Conservation (phyloP, 176 grass and related monocot species). For the Bolboschoenus planiculmis region DNA sequence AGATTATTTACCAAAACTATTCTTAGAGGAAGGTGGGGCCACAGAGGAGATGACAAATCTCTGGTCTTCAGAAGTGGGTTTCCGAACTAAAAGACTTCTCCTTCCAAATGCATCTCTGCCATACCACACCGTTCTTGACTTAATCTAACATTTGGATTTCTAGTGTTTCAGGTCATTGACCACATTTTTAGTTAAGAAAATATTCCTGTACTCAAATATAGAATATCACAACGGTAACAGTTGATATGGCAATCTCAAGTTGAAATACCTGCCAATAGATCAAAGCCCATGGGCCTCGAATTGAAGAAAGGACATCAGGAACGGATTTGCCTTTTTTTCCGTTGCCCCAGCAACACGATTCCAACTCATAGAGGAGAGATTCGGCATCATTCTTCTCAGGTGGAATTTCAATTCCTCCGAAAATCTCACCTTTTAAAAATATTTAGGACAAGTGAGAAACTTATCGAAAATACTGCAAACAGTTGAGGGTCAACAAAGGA, state of each 20-base stretch:
- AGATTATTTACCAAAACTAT: slow-evolving; percentile 32
- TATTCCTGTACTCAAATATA: not conserved
- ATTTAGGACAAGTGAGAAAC: not conserved
- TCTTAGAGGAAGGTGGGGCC: slow-evolving; percentile 38
- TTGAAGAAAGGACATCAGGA: slow-evolving; percentile 59
- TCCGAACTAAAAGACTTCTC: slow-evolving; percentile 83
- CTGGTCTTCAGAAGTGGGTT: slow-evolving; percentile 59
- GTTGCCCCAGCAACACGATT: slow-evolving; percentile 47
- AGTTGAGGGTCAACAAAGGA: not conserved
- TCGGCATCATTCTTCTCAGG: slow-evolving; percentile 57
- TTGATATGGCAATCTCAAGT: not conserved
- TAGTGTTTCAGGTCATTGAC: slow-evolving; percentile 2
- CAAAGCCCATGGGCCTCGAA: slow-evolving; percentile 85
- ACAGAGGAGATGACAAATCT: slow-evolving; percentile 77
- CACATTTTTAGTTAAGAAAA: not conserved
- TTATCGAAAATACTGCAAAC: not conserved
- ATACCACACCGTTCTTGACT: slow-evolving; percentile 65
- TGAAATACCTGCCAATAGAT: slow-evolving; percentile 71
- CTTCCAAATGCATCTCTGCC: slow-evolving; percentile 81
- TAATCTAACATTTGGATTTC: slow-evolving; percentile 37
- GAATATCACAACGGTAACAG: slow-evolving; percentile 12
- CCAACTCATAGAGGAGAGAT: slow-evolving; percentile 55
- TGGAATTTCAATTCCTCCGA: slow-evolving; percentile 57
- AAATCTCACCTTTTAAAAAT: slow-evolving; percentile 64
- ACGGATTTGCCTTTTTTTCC: slow-evolving; percentile 25